Conservation (phyloP, 352 stramenopile genomes). For the Halophytophthora batemanensis region DNA sequence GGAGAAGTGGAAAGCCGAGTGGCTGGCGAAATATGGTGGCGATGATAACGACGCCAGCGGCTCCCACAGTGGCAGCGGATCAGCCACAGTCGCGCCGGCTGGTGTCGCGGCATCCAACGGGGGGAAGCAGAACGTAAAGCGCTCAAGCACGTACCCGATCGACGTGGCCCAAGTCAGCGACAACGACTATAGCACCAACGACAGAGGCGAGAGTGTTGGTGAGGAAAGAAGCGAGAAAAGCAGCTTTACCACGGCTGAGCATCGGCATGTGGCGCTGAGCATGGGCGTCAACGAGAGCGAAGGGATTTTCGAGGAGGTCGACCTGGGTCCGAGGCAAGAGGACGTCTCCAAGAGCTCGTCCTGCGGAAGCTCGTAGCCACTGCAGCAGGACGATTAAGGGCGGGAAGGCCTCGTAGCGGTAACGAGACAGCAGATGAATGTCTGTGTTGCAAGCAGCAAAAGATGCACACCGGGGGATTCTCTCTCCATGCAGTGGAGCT, state of each 20-base stretch:
- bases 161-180: constrained; percentile 1
- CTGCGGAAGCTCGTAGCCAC: constrained; percentile 1
- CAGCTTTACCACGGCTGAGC: background rate
- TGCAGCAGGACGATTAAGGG: background rate
- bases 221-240: background rate
- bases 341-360: background rate
- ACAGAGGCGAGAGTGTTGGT: too few relatives aligned
- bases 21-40: too few relatives aligned
- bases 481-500: background rate
- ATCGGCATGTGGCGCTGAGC: constrained; percentile 11
- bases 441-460: too few relatives aligned
- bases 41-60: background rate
- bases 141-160: constrained; percentile 3
- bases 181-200: background rate
- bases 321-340: constrained; percentile 11
- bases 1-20: too few relatives aligned
- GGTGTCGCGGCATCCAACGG: too few relatives aligned
- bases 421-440: too few relatives aligned
- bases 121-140: constrained; percentile 1
- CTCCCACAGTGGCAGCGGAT: too few relatives aligned
- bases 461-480: too few relatives aligned
- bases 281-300: constrained; percentile 50
- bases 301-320: constrained; percentile 42
- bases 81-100: too few relatives aligned
- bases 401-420: too few relatives aligned